Conservation (phyloP, 306 rosid genomes). For the Benincasa hispida region DNA sequence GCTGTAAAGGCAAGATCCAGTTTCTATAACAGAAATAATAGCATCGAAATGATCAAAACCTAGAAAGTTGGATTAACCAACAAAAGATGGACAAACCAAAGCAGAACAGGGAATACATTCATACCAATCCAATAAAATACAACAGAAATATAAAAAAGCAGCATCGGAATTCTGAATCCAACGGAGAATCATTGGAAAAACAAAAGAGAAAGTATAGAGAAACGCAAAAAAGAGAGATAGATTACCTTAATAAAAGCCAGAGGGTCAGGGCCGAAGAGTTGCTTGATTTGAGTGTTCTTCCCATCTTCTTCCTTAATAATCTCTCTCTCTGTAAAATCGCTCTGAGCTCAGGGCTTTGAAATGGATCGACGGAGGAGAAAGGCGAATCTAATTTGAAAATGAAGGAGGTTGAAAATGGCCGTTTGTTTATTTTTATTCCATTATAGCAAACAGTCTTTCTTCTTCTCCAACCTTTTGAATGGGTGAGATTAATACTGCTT, state of each 20-base stretch:
- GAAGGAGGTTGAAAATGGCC: background rate
- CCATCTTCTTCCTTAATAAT: constrained; percentile 26
- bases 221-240: background rate
- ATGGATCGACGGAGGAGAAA: background rate
- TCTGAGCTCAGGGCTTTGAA: background rate
- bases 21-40: background rate
- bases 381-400: background rate
- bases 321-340: background rate
- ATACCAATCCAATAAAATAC: background rate
- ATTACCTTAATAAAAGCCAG: constrained; percentile 53
- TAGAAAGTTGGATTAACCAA: background rate
- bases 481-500: too few relatives aligned
- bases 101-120: background rate
- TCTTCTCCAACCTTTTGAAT: background rate
- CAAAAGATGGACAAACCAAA: background rate
- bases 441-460: background rate
- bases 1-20: background rate
- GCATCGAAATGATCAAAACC: background rate
- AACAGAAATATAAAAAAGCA: background rate
- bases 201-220: background rate
- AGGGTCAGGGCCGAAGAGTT: constrained; percentile 72
- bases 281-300: constrained; percentile 74
- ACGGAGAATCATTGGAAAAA: background rate
- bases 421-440: background rate
- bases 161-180: constrained; percentile 11